phyloP scores from a whole-genome alignment of 2,329 filamentous ascomycete genomes.

The Paramyrothecium roridum region DNA sequence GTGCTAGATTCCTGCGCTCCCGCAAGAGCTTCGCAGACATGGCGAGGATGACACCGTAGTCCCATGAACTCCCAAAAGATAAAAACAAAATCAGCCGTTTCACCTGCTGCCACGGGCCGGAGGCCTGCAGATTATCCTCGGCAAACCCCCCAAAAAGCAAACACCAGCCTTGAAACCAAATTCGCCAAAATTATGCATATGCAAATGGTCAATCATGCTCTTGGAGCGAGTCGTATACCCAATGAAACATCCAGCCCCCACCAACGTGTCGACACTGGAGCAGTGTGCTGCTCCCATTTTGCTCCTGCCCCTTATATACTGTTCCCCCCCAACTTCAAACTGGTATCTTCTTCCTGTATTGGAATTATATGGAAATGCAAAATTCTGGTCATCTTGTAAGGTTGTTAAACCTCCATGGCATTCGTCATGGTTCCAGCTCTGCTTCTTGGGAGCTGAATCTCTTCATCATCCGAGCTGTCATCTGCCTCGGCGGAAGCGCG shows the following conservation, averaged over 20 bases:
- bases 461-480: slow-evolving; percentile 57
- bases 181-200: background rate
- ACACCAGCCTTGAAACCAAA: background rate
- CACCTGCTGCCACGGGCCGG: no score
- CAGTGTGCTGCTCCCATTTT: background rate
- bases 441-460: slow-evolving; percentile 43
- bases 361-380: background rate
- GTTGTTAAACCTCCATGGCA: slow-evolving; percentile 20
- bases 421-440: slow-evolving; percentile 16
- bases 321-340: background rate
- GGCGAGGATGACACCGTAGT: no score
- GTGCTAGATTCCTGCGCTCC: no score
- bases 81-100: no score
- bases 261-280: background rate
- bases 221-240: background rate
- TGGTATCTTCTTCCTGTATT: background rate
- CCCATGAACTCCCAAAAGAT: no score
- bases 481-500: slow-evolving; percentile 43
- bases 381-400: background rate
- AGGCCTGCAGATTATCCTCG: no score
- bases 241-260: background rate
- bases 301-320: background rate
- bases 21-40: no score
- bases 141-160: background rate
- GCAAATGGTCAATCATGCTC: background rate